Evolutionary conservation across 805 yeast species (phyloP), one percentile per base, ranked within the genome.

Genomic region (Wickerhamiella allomyrinae): DNA sequence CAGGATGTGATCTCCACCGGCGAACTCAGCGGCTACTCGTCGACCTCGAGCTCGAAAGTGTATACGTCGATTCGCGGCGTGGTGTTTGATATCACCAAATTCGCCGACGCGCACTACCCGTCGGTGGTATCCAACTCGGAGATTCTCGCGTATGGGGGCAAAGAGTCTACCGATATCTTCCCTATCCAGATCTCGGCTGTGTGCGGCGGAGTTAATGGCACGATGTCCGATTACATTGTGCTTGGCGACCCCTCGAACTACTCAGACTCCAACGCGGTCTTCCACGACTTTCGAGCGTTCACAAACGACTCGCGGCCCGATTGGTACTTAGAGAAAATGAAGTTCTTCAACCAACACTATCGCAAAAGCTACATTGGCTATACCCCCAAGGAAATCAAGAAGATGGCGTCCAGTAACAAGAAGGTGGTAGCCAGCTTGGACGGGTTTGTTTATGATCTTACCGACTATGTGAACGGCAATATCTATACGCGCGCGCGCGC

Each of bases 251-350:
- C 60, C 2, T 41, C 52, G 22, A 65, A 64, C 45, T 60, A 57
- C 42, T 51, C 67, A 1, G 69, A 65, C 42, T 33, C 52, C 15
- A 65, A 63, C 40, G 67, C 66, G 1, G 46, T 41, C 27, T 65
- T 64, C 41, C 69, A 65, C 41, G 69, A 65, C 42, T 65, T 65
- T 53, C 47, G 69, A n/a, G 52, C 51, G 22, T 61, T 56, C 43
- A 55, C 54, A 7, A 54, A 57, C 34, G 68, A 64, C 40, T 62
- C 57, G 20, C 54, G 68, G 3, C 69, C 69, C 2, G 68, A 64
- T 42, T 65, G 69, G 69, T 65, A 63, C 40, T 48, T 57, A 20
- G 60, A 61, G 44, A 58, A 59, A 45, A 60, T 65, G 64, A 41
- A 49, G 17, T 56, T 51, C 36, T 50, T 65, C 49, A 56, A 61